These are phyloP conservation scores for Phlegmacium glaucopus DNA, from an alignment of 768 basidiomycete species.

Conservation along the genomic window DNA sequence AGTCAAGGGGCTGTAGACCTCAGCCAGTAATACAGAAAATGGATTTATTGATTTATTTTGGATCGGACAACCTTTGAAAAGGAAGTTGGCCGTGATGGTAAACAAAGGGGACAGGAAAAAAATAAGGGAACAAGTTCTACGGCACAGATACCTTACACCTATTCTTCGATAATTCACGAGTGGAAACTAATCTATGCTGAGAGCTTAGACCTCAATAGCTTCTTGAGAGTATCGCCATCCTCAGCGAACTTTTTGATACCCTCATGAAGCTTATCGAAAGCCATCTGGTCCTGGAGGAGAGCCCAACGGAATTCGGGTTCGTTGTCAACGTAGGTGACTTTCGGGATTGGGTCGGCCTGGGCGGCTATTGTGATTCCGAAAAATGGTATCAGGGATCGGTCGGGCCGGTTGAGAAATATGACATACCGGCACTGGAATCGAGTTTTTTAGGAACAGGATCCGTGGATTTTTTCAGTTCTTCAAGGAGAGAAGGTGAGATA, in stretches of 20 bases:
- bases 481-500: slow-evolving; percentile 86
- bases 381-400: slow-evolving; percentile 1
- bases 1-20: no score
- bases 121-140: no score
- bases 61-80: no score
- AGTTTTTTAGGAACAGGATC: slow-evolving; percentile 83
- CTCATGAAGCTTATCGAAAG: slow-evolving; percentile 98
- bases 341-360: slow-evolving; percentile 60
- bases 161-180: not conserved
- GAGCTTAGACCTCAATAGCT: slow-evolving; percentile 68
- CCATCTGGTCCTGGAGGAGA: slow-evolving; percentile 92
- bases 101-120: no score
- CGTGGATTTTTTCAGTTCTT: slow-evolving; percentile 85
- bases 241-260: slow-evolving; percentile 98
- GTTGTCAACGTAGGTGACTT: slow-evolving; percentile 85
- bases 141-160: not conserved
- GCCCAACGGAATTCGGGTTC: slow-evolving; percentile 96
- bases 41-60: no score
- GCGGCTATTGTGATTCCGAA: slow-evolving; percentile 35
- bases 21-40: no score
- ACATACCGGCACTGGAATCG: slow-evolving; percentile 57
- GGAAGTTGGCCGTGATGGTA: no score
- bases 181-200: slow-evolving; percentile 30
- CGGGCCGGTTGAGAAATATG: slow-evolving; percentile 4
- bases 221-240: slow-evolving; percentile 89